Evolutionary conservation across 257 asterid species (phyloP), one percentile per base, ranked within the genome.

Genomic region (Oldenlandia corymbosa): DNA sequence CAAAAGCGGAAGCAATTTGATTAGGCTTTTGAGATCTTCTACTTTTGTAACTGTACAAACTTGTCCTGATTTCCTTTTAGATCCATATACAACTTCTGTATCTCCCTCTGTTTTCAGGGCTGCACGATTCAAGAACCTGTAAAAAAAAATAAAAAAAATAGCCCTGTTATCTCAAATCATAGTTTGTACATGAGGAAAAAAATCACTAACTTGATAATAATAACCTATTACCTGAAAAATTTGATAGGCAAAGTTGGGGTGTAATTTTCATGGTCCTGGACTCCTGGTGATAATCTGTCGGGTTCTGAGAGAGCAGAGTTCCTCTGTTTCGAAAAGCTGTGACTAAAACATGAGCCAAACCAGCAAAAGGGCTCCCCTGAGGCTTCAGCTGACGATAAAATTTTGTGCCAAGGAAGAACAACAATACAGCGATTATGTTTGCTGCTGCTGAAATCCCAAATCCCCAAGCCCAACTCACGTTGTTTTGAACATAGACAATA

Each of bases 281-380:
- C 9, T 26, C 66, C 30, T 60, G 66, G 66, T 32, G 27, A 17
- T 60, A 60, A 60, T 60, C 66, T 48, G 17, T 48, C n/a, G 31
- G 24, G 21, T 63, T 48, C 12, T 31, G 59, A 7, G 87, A 72
- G 52, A 79, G 73, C 56, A 8, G 0, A 64, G 70, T 14, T 34
- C 62, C 66, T 37, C 90, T 77, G 55, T 79, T 84, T 7, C 70
- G 21, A 11, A 79, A 3, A 18, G 86, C 79, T 8, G 83, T 86
- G 24, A 76, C 76, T 1, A 82, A 0, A 18, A 86, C 91, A 3
- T 76, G 65, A 24, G 73, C 88, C 27, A 84, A 53, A 54, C 77
- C 51, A 55, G n/a, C 75, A 36, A 81, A 86, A 5, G 95, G 95
- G 76, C 84, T 82, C 49, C 87, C 88, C 24, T 28, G 60, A 11